Evolutionary conservation across 768 basidiomycete genomes (phyloP).

Genomic region (Myochromella boudieri): DNA sequence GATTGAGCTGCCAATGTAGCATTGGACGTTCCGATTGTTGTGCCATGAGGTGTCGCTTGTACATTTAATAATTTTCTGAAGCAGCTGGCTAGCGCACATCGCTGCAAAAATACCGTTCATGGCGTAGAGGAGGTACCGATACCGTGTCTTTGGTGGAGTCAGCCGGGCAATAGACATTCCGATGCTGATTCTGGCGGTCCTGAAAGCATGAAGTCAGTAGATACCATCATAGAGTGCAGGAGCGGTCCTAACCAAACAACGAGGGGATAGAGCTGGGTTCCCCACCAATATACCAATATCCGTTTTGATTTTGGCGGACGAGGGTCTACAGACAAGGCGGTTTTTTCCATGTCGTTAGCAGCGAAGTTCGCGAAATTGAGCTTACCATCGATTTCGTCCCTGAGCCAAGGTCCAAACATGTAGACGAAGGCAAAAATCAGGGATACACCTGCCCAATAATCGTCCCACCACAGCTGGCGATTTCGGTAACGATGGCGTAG

Average conservation of each 20-base stretch:
- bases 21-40: background rate
- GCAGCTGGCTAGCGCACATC: background rate
- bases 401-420: slow-evolving; percentile 10
- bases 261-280: slow-evolving; percentile 1
- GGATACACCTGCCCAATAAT: slow-evolving; percentile 17
- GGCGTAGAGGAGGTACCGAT: background rate
- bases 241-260: slow-evolving; percentile 14
- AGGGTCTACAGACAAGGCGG: too few relatives aligned
- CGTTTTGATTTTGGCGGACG: slow-evolving; percentile 1
- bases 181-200: slow-evolving; percentile 16
- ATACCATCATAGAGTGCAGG: background rate
- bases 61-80: background rate
- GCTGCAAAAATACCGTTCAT: background rate
- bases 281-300: slow-evolving; percentile 14
- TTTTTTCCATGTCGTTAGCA: too few relatives aligned
- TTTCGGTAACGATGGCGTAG: slow-evolving; percentile 16
- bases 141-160: background rate
- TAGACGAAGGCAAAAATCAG: slow-evolving; percentile 9
- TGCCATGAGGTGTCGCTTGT: background rate
- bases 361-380: background rate
- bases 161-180: background rate
- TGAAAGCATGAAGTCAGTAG: background rate
- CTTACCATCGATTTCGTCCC: slow-evolving; percentile 2
- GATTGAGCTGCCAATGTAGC: background rate
- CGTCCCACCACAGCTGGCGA: slow-evolving; percentile 23